These are phyloP conservation scores for Ustilago lituana DNA, from an alignment of 1,284 basidiomycete species.

Conservation along the genomic window DNA sequence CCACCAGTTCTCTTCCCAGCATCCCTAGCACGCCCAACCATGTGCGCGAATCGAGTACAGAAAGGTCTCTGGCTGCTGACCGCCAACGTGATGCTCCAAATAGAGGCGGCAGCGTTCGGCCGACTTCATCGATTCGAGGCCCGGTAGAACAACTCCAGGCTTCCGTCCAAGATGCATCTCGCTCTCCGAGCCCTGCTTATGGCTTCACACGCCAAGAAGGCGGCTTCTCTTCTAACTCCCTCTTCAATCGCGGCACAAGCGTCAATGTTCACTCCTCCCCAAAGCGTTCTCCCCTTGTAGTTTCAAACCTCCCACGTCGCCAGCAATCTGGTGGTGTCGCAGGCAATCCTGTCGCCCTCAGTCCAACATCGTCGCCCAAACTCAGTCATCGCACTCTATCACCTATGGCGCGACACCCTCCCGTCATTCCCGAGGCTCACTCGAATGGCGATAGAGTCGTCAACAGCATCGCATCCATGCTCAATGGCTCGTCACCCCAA, in stretches of 20 bases:
- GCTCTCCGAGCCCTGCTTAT: constrained; percentile 31
- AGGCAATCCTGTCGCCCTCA: constrained; percentile 18
- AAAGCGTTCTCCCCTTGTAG: constrained; percentile 38
- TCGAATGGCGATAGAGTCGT: constrained; percentile 26
- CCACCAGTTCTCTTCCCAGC: constrained; percentile 55
- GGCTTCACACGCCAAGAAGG: constrained; percentile 13
- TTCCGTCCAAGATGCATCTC: constrained; percentile 10
- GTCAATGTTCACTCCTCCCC: constrained; percentile 36
- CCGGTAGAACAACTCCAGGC: constrained; percentile 38
- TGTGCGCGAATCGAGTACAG: constrained; percentile 25
- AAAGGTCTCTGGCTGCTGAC: constrained; percentile 8
- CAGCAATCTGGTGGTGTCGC: constrained; percentile 6
- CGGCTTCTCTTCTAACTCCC: constrained; percentile 11
- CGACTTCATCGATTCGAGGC: constrained; percentile 17
- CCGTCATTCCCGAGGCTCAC: constrained; percentile 24
- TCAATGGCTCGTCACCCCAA: constrained; percentile 11
- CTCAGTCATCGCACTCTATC: constrained; percentile 40
- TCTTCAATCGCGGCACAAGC: constrained; percentile 31
- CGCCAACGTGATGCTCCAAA: not conserved
- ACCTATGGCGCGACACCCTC: constrained; percentile 27
- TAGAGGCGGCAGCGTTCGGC: not conserved
- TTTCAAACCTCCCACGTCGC: constrained; percentile 13
- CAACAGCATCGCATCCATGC: constrained; percentile 46
- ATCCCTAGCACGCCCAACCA: constrained; percentile 48
- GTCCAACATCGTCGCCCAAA: constrained; percentile 39